A percentile compares a stretch with the other conserved stretches of the same genome.
Conservation (phyloP, 768 basidiomycete genomes). For the Tylopilus subfusipes region DNA sequence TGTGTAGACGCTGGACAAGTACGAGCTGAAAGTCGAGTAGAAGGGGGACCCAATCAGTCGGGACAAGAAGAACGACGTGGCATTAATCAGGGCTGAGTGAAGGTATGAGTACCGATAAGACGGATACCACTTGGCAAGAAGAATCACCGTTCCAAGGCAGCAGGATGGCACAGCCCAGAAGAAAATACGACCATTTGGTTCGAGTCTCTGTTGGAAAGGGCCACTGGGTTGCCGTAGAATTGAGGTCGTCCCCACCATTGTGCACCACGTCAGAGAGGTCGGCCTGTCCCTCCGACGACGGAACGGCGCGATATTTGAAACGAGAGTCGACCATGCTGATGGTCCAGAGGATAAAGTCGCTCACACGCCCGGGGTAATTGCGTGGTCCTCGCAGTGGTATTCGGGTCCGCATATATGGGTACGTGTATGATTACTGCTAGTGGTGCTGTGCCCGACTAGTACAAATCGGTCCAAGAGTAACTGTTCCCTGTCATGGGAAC, state of each 20-base stretch:
- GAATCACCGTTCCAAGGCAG: conserved; percentile 86
- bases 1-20: conserved; percentile 61
- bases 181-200: conserved; percentile 63
- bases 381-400: neutral
- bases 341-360: neutral
- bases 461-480: neutral
- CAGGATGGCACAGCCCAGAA: conserved; percentile 75
- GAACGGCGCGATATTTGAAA: conserved; percentile 18
- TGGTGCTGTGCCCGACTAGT: neutral
- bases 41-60: conserved; percentile 60
- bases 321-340: conserved; percentile 9
- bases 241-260: conserved; percentile 2
- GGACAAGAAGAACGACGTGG: conserved; percentile 75
- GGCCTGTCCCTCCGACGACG: conserved; percentile 17
- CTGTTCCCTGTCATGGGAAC: neutral
- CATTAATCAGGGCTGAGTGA: conserved; percentile 76
- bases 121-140: neutral
- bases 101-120: neutral
- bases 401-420: neutral
- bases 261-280: neutral
- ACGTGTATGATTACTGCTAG: neutral
- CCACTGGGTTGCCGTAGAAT: conserved; percentile 17
- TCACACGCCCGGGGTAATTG: neutral
- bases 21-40: conserved; percentile 59
- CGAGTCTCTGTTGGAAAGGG: conserved; percentile 34